Evolutionary conservation across 2,329 filamentous ascomycete genomes (phyloP).

Genomic region (Microthyrium microscopicum): DNA sequence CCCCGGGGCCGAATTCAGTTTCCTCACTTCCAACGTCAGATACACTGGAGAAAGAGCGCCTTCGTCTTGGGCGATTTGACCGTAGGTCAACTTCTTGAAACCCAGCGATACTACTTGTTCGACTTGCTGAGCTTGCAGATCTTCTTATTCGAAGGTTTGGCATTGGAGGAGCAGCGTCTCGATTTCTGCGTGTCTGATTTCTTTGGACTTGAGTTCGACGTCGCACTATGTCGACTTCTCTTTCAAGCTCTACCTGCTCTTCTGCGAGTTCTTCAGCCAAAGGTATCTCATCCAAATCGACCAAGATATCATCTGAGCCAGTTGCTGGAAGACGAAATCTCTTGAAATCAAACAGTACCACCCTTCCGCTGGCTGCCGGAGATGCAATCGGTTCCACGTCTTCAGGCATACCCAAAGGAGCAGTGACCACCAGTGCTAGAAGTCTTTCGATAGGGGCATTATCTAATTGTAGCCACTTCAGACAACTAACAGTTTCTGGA

Average conservation of each 20-base stretch:
- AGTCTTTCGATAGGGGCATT: slow-evolving; percentile 16
- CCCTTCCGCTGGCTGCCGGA: slow-evolving; percentile 17
- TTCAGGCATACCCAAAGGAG: slow-evolving; percentile 12
- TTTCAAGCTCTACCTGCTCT: slow-evolving; percentile 23
- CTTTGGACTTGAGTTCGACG: slow-evolving; percentile 21
- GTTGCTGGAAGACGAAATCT: slow-evolving; percentile 11
- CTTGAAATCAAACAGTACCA: slow-evolving; percentile 23
- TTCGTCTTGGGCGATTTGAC: slow-evolving; percentile 5
- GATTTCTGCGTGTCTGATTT: slow-evolving; percentile 4
- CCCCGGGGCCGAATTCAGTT: slow-evolving; percentile 12
- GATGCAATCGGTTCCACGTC: slow-evolving; percentile 5
- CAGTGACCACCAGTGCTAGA: slow-evolving; percentile 20
- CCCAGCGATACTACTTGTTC: slow-evolving; percentile 1
- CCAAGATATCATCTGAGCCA: slow-evolving; percentile 17
- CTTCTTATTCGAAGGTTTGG: slow-evolving; percentile 1
- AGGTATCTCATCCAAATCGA: slow-evolving; percentile 21
- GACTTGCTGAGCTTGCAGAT: slow-evolving; percentile 6
- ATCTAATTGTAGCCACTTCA: slow-evolving; percentile 20
- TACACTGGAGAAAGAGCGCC: slow-evolving; percentile 7
- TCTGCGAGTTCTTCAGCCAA: slow-evolving; percentile 22
- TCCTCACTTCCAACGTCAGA: slow-evolving; percentile 15
- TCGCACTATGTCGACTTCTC: slow-evolving; percentile 23
- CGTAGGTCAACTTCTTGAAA: slow-evolving; percentile 1
- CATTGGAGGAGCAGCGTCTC: background rate
- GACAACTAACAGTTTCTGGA: slow-evolving; percentile 18